phyloP scores from a whole-genome alignment of 23 red algal species.

The Gracilaria gracilis region DNA sequence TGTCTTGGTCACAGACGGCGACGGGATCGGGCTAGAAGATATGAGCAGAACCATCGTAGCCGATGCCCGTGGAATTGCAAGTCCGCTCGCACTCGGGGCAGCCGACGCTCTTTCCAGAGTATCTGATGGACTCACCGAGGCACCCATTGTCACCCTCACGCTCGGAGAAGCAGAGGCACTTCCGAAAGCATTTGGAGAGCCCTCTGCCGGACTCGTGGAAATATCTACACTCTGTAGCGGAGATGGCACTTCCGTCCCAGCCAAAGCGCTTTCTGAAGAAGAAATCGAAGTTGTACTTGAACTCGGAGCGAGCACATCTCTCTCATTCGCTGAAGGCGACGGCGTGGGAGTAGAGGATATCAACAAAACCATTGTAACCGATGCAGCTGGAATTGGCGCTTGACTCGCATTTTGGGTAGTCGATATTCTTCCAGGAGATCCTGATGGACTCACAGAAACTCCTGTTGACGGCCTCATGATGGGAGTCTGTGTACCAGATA shows the following conservation, averaged over 20 bases:
- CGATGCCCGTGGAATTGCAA: background rate
- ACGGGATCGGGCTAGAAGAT: too few relatives aligned
- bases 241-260: background rate
- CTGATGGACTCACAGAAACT: background rate
- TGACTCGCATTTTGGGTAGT: background rate
- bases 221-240: background rate
- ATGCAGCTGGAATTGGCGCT: background rate
- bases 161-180: background rate
- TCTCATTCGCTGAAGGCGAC: conserved; percentile 5
- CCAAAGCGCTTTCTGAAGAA: background rate
- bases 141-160: background rate
- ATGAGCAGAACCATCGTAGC: background rate
- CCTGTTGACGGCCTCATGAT: background rate
- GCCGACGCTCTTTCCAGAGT: background rate
- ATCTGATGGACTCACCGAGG: background rate
- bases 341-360: background rate
- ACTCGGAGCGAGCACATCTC: background rate
- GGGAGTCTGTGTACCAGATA: background rate
- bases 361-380: background rate
- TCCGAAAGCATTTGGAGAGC: background rate
- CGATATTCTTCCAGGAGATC: background rate
- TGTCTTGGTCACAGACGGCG: too few relatives aligned
- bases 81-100: background rate
- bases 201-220: background rate
- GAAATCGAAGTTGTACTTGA: background rate